Conservation (phyloP, 2,329 filamentous ascomycete genomes). For the Xylariaceae sp. region DNA sequence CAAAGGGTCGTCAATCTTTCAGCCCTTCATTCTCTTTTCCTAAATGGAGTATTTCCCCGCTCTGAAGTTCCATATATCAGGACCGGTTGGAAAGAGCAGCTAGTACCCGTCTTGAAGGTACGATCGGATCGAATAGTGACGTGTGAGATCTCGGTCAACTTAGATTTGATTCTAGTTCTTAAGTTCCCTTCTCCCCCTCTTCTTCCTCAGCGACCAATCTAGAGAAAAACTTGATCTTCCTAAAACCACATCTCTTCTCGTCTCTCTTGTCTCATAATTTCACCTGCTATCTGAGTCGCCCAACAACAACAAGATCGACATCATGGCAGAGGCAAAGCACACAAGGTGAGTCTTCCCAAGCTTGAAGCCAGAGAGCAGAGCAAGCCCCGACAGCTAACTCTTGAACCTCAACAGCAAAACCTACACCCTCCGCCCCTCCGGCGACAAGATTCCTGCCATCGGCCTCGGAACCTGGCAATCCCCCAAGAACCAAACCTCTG, state of each 20-base stretch:
- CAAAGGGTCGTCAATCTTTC: too few relatives aligned
- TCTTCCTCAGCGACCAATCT: too few relatives aligned
- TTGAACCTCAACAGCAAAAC: conserved; percentile 40
- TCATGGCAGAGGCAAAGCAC: conserved; percentile 26
- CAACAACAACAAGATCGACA: conserved; percentile 7
- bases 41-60: too few relatives aligned
- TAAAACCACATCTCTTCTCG: not conserved
- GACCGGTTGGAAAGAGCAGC: too few relatives aligned
- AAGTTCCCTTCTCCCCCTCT: too few relatives aligned
- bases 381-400: conserved; percentile 24
- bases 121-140: too few relatives aligned
- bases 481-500: conserved; percentile 61
- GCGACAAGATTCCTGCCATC: conserved; percentile 72
- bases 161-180: too few relatives aligned
- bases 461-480: conserved; percentile 81
- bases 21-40: too few relatives aligned
- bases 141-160: too few relatives aligned
- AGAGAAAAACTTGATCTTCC: too few relatives aligned
- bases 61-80: too few relatives aligned
- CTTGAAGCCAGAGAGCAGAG: conserved; percentile 22
- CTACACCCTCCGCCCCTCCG: conserved; percentile 70
- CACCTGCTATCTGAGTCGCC: not conserved
- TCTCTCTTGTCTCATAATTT: not conserved
- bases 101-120: too few relatives aligned
- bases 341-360: conserved; percentile 20